phyloP scores from a whole-genome alignment of 345 rosid genomes.

The Rhizophora mangle region DNA sequence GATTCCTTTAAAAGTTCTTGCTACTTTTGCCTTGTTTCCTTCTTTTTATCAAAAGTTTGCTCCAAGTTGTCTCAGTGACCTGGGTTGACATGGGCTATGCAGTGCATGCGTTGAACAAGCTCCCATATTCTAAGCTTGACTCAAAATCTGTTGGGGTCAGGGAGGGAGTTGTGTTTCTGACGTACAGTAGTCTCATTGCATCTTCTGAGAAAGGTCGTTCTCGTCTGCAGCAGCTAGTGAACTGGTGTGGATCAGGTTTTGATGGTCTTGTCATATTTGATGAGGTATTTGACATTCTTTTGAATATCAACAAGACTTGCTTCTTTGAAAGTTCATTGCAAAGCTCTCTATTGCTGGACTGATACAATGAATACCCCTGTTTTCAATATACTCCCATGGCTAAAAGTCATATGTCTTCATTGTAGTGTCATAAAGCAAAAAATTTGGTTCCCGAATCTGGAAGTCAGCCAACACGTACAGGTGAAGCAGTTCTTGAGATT shows the following conservation, averaged over 20 bases:
- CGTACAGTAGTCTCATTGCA: slow-evolving; percentile 97
- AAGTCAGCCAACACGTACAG: slow-evolving; percentile 97
- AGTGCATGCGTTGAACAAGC: slow-evolving; percentile 97
- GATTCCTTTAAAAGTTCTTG: background rate
- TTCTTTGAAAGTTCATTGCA: slow-evolving; percentile 7
- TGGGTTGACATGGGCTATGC: slow-evolving; percentile 26
- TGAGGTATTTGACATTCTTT: slow-evolving; percentile 50
- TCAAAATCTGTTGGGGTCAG: slow-evolving; percentile 82
- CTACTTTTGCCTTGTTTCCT: no score
- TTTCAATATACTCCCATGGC: slow-evolving; percentile 26
- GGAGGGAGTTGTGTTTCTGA: slow-evolving; percentile 90
- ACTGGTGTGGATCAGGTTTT: slow-evolving; percentile 88
- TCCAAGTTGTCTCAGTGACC: no score
- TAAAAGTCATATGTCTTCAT: slow-evolving; percentile 37
- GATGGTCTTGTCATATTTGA: slow-evolving; percentile 93
- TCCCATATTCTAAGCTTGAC: slow-evolving; percentile 96
- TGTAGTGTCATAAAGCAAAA: slow-evolving; percentile 97
- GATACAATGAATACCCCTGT: slow-evolving; percentile 17
- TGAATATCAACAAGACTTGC: slow-evolving; percentile 17
- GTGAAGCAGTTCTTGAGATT: slow-evolving; percentile 94
- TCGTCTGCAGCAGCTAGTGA: slow-evolving; percentile 96
- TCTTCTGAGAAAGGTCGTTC: slow-evolving; percentile 99
- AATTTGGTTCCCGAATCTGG: slow-evolving; percentile 99
- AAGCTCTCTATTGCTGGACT: slow-evolving; percentile 14
- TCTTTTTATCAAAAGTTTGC: no score